Conservation (phyloP, 768 basidiomycete genomes). For the Pleurotus platypus region DNA sequence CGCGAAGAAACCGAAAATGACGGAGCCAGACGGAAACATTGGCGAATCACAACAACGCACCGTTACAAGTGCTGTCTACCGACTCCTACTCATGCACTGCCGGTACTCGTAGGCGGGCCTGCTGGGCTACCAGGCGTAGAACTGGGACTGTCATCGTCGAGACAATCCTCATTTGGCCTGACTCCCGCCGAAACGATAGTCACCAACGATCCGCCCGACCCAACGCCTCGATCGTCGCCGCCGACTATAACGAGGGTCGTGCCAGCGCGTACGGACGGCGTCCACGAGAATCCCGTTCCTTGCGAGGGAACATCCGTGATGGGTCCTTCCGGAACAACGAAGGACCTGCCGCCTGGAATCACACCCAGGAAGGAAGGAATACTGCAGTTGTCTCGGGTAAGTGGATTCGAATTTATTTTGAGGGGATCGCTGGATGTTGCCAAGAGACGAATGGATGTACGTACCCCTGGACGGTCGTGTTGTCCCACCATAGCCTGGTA, state of each 20-base stretch:
- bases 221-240: constrained; percentile 64
- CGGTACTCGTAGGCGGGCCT: constrained; percentile 60
- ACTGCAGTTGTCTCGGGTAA: constrained; percentile 24
- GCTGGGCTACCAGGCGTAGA: constrained; percentile 77
- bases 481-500: constrained; percentile 67
- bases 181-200: constrained; percentile 51
- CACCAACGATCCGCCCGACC: constrained; percentile 61
- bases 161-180: constrained; percentile 49
- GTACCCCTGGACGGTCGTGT: constrained; percentile 49
- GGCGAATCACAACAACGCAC: not conserved
- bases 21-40: no score
- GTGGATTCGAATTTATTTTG: not conserved
- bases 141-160: constrained; percentile 60
- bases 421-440: not conserved
- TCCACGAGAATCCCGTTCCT: constrained; percentile 72
- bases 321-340: constrained; percentile 50
- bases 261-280: constrained; percentile 57
- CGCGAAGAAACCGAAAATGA: no score
- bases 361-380: constrained; percentile 60
- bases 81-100: constrained; percentile 26
- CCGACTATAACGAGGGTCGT: constrained; percentile 65
- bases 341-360: constrained; percentile 79
- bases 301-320: constrained; percentile 38
- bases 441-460: constrained; percentile 14
- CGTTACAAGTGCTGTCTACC: constrained; percentile 15